Percentiles rank a stretch among this genome's conserved stretches.
These are phyloP conservation scores for Solanum bukasovii DNA, from an alignment of 257 asterid species.

Conservation along the genomic window DNA sequence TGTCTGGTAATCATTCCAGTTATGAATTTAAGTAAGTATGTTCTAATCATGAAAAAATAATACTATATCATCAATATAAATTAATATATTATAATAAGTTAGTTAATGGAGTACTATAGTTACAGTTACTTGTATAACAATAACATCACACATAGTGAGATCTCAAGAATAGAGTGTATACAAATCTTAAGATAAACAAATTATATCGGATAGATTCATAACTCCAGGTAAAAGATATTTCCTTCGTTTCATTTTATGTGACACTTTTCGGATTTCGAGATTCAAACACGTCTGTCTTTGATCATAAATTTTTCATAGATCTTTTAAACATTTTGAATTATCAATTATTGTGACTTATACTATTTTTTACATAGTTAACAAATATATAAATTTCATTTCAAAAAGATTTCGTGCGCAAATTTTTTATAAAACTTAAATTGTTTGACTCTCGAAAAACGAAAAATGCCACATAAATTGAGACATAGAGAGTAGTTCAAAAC, in stretches of 20 bases:
- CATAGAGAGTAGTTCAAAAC: background rate
- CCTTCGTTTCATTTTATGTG: background rate
- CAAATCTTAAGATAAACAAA: background rate
- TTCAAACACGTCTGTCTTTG: too few relatives aligned
- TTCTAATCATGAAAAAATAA: background rate
- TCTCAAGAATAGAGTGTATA: too few relatives aligned
- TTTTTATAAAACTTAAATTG: rapidly evolving
- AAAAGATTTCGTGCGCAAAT: too few relatives aligned
- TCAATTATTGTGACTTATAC: background rate
- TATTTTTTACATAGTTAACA: too few relatives aligned
- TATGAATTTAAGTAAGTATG: background rate
- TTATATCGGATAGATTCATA: background rate
- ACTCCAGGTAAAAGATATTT: rapidly evolving
- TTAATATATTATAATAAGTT: background rate
- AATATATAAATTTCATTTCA: too few relatives aligned
- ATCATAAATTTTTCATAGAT: too few relatives aligned
- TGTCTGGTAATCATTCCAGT: background rate
- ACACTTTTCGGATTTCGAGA: rapidly evolving
- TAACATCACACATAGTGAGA: background rate
- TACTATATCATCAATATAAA: background rate
- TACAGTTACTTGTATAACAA: background rate
- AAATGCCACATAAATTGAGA: background rate
- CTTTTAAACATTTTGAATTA: too few relatives aligned
- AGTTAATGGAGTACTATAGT: background rate
- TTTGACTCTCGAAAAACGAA: rapidly evolving